Evolutionary conservation across 352 stramenopile genomes (phyloP), one percentile per base, ranked within the genome.

Genomic region (Achlya hypogyna): DNA sequence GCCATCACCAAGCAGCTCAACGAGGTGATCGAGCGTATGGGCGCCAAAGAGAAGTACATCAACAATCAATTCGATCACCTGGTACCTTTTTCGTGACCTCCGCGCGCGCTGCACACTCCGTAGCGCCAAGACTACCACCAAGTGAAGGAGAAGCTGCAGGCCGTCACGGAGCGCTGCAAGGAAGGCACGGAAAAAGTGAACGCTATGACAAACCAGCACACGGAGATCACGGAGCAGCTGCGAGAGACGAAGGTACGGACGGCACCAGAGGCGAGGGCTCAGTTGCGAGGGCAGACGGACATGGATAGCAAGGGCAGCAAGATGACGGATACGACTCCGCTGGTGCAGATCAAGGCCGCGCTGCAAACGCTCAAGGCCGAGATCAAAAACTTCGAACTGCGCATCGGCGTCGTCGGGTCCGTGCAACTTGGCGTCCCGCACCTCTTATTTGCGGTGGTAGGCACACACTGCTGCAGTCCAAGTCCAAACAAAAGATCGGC

Each of bases 311-410:
- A 82, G 10, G 83, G 83, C 22, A 85, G 76, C 71, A 93, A 90
- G 71, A 91, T 93, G 85, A 93, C 83, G 9, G 82, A 93, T 70
- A 93, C 85, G 53, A 85, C 81, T 51, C 85, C 85, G 32, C 81
- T 92, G 5, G 85, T 91, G 60, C 75, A 88, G 51, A 92, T 93
- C 77, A 93, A 93, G 66, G 78, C 86, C 40, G 82, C 83, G 49
- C 80, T 93, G 53, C 91, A 90, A 73, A 82, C 75, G 20, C 81
- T 93, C 25, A 78, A 73, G 25, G 53, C 68, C 28, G 83, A 93
- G 69, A 91, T 90, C 71, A 90, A 91, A 69, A 81, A 76, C 69
- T 91, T 93, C 68, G 84, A 93, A 42, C 63, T 93, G 63, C 81
- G 83, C 16, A 88, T 93, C 53, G 83, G 85, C 23, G 80, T 93